Base-by-base conservation (phyloP, 2,329 filamentous ascomycete genomes). In the Seiridium unicorne region DNA sequence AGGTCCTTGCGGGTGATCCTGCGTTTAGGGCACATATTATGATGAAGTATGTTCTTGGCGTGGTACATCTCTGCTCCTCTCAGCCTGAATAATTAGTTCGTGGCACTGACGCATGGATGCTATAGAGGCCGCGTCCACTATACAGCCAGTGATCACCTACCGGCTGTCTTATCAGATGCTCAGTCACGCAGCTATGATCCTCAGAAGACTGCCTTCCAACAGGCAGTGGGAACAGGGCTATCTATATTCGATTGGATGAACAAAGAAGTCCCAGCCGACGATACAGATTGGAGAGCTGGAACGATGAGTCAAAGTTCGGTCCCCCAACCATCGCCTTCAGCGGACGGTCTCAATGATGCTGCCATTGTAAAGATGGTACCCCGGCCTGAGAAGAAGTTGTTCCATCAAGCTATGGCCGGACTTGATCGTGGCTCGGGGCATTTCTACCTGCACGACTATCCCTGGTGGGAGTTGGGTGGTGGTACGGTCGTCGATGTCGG, bases 1-100 rank as follows among this genome's bases (percentile, higher is more conserved):
- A 60, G 44, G 63, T 63, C 32, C 40, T 66, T 11, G 63, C 57
- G 36, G 31, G 62, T 10, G 62, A 67, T 44, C 59, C 66, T 53
- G 58, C 31, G n/a, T 48, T 67, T 4, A 63, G 49, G 42, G 62
- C 60, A 5, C 63, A 66, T 63, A 26, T 62, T 51, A 49, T 62
- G 58, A 58, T 61, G 63, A 62, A 36, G 53, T 55, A 44, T 42
- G 36, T 9, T 55, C 38, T 32, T 31, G 18, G 18, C 18, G 18
- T 26, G 18, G 2, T 13, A 32, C 3, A 34, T n/a, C 13, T 8
- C 10, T 64, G 31, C 55, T 58, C 48, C 3, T 31, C 49, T 10
- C n/a, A 32, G 9, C 10, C 7, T 44, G 42, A 18, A 11, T 11
- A 13, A 26, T 26, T 3, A 11, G 11, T 32, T 49, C 5, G 5